phyloP scores from a whole-genome alignment of 2,329 filamentous ascomycete genomes.

The Juglanconis oblonga region DNA sequence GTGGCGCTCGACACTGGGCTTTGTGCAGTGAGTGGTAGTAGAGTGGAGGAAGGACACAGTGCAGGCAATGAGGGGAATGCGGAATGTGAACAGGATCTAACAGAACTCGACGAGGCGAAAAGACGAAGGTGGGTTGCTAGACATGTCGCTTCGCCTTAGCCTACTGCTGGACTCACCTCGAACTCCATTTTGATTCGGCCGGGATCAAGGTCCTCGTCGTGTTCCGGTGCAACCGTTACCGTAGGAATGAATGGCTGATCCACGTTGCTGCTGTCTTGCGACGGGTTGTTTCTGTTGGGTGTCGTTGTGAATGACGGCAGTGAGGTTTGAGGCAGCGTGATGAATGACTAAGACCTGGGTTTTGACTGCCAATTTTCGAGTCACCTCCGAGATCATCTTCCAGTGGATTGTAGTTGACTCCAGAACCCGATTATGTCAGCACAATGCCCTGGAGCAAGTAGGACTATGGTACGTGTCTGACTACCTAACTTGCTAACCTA shows the following conservation, averaged over 20 bases:
- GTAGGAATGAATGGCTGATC: not conserved
- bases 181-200: slow-evolving; percentile 13
- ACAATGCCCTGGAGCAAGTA: no score
- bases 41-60: not conserved
- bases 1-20: no score
- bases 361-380: not conserved
- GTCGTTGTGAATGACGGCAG: not conserved
- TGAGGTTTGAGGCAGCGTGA: not conserved
- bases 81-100: not conserved
- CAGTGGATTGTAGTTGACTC: no score
- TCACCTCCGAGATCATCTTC: no score
- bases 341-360: not conserved
- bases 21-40: no score
- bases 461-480: no score
- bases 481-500: no score
- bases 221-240: not conserved
- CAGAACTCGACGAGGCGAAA: not conserved
- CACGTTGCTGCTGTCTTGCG: not conserved
- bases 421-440: not conserved
- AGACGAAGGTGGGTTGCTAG: not conserved
- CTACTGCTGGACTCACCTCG: slow-evolving; percentile 13
- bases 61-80: not conserved
- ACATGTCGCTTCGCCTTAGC: not conserved
- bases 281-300: not conserved
- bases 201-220: not conserved